Evolutionary conservation across 164 flowering plant genomes (phyloP).

Genomic region (Kalanchoe fedtschenkoi): DNA sequence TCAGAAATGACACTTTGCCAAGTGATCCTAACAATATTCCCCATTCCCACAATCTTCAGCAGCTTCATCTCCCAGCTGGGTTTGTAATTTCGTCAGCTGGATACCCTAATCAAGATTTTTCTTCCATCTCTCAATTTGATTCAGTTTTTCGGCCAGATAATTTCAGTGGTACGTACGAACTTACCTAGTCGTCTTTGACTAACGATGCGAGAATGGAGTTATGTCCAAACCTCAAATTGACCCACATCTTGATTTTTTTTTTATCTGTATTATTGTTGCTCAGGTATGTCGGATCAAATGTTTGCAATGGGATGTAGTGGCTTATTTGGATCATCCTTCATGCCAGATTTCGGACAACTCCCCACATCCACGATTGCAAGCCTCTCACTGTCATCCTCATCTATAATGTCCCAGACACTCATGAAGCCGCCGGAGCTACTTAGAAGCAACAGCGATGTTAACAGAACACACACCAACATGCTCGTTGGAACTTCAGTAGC

Average conservation of each 20-base stretch:
- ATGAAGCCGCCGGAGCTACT: constrained; percentile 2
- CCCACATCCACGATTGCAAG: constrained; percentile 13
- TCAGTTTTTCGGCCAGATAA: constrained; percentile 13
- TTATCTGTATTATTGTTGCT: neutral
- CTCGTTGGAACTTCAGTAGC: neutral
- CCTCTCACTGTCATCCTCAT: constrained; percentile 15
- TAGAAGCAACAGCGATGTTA: neutral
- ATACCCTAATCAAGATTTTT: constrained; percentile 11
- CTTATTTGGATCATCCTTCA: constrained; percentile 17
- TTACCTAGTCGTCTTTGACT: neutral
- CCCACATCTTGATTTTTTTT: neutral
- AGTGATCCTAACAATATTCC: constrained; percentile 11
- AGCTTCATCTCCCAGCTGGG: constrained; percentile 10
- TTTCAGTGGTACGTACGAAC: constrained; percentile 13
- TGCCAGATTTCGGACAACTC: constrained; percentile 11
- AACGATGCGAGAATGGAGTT: neutral
- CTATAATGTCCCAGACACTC: neutral
- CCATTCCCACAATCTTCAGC: constrained; percentile 6
- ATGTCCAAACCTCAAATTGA: too few relatives aligned
- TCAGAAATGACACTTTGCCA: constrained; percentile 15
- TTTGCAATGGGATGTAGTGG: constrained; percentile 13
- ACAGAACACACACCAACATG: neutral
- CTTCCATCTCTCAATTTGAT: constrained; percentile 15
- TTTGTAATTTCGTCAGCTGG: constrained; percentile 10
- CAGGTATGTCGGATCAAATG: constrained; percentile 20